Conservation (phyloP, 164 flowering plant species). For the Protea cynaroides region DNA sequence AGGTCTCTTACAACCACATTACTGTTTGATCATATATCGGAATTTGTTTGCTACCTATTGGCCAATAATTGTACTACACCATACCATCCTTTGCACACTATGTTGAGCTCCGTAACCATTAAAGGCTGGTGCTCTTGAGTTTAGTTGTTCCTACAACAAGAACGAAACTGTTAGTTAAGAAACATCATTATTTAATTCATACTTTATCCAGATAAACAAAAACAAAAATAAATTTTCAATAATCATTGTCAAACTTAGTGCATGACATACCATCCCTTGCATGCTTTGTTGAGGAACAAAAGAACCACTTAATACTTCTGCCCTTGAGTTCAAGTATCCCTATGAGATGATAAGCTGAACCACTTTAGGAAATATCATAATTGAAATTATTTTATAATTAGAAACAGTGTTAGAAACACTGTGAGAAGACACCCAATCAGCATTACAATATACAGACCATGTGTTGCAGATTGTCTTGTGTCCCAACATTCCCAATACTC, state of each 20-base stretch:
- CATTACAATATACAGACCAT: slow-evolving; percentile 33
- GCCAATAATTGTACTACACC: not conserved
- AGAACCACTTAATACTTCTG: slow-evolving; percentile 59
- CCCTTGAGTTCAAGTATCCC: slow-evolving; percentile 65
- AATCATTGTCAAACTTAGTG: not conserved
- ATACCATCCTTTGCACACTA: slow-evolving; percentile 16
- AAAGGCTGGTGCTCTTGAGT: slow-evolving; percentile 1
- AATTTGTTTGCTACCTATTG: no score
- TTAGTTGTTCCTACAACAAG: slow-evolving; percentile 3
- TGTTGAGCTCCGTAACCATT: not conserved
- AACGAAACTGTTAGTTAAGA: no score
- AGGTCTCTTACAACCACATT: no score
- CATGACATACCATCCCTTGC: slow-evolving; percentile 54
- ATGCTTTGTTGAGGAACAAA: slow-evolving; percentile 50
- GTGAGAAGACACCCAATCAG: not conserved
- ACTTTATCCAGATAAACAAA: not conserved
- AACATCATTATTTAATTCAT: not conserved
- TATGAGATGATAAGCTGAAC: slow-evolving; percentile 8
- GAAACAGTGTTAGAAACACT: not conserved
- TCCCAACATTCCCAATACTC: slow-evolving; percentile 34
- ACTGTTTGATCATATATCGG: not conserved
- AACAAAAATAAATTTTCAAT: not conserved
- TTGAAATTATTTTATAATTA: not conserved
- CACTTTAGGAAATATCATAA: not conserved
- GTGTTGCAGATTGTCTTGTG: slow-evolving; percentile 48